These are phyloP conservation scores for Wickerhamomyces sydowiorum DNA, from an alignment of 805 yeast genomes.

Conservation along the genomic window DNA sequence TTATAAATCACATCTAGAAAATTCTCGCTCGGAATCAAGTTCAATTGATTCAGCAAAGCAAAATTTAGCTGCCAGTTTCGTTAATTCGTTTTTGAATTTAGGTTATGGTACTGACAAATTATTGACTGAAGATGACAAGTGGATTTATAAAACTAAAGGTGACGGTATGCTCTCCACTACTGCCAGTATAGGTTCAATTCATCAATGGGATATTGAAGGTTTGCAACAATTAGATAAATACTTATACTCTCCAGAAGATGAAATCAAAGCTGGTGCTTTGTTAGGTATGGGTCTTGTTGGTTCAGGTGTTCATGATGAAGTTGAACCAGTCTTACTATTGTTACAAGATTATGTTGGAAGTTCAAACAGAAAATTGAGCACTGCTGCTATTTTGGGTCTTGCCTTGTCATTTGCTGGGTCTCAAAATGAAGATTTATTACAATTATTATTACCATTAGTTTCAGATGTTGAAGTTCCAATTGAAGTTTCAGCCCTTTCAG, in stretches of 20 bases:
- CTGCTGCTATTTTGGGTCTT: constrained; percentile 84
- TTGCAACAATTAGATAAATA: constrained; percentile 86
- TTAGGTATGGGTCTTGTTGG: constrained; percentile 92
- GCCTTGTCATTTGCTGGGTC: constrained; percentile 96
- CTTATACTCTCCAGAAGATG: constrained; percentile 77
- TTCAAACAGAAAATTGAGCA: constrained; percentile 54
- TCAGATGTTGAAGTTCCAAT: constrained; percentile 69
- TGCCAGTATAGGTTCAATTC: constrained; percentile 84
- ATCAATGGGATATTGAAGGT: constrained; percentile 93
- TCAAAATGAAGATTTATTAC: constrained; percentile 75
- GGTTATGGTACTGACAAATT: constrained; percentile 88
- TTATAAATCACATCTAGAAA: constrained; percentile 86
- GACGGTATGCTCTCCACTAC: constrained; percentile 89
- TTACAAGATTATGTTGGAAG: constrained; percentile 78
- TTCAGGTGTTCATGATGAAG: constrained; percentile 91
- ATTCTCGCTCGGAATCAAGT: constrained; percentile 47
- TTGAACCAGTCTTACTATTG: constrained; percentile 84
- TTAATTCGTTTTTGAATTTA: constrained; percentile 83
- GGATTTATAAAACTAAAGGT: constrained; percentile 92
- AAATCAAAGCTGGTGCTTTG: constrained; percentile 93
- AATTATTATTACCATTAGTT: constrained; percentile 73
- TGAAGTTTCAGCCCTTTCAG: constrained; percentile 80
- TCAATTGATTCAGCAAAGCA: constrained; percentile 89
- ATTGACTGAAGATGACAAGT: constrained; percentile 69
- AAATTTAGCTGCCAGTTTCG: constrained; percentile 91